These are phyloP conservation scores for Zygoascus tannicola DNA, from an alignment of 805 yeast species.

Conservation along the genomic window DNA sequence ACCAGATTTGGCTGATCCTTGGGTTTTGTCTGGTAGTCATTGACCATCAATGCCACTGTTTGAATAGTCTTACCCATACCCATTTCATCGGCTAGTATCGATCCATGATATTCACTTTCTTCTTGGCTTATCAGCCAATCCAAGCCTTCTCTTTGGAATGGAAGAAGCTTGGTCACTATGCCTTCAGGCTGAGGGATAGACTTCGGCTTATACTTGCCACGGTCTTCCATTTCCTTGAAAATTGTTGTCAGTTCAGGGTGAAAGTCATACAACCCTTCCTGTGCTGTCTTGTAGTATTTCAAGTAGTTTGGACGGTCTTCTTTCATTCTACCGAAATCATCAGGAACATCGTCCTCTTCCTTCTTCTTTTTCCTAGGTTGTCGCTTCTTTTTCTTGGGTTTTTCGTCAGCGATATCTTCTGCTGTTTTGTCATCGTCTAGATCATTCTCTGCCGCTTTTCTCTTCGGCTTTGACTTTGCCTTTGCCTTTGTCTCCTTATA, in stretches of 20 bases:
- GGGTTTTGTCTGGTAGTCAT: slow-evolving; percentile 32
- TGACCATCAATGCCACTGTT: slow-evolving; percentile 78
- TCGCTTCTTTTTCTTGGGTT: slow-evolving; percentile 2
- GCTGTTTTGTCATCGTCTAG: slow-evolving; percentile 1
- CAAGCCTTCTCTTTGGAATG: slow-evolving; percentile 90
- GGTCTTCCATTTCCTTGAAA: slow-evolving; percentile 51
- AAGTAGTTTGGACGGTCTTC: slow-evolving; percentile 7
- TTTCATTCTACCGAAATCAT: slow-evolving; percentile 1
- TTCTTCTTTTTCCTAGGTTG: background rate
- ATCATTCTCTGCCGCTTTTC: background rate
- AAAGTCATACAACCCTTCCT: slow-evolving; percentile 53
- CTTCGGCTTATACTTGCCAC: slow-evolving; percentile 34
- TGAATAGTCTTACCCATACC: slow-evolving; percentile 99
- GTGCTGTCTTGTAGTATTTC: slow-evolving; percentile 42
- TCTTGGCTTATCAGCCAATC: slow-evolving; percentile 85
- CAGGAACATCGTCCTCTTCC: background rate
- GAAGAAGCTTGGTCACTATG: slow-evolving; percentile 63
- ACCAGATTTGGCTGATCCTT: slow-evolving; percentile 58
- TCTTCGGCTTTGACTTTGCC: background rate
- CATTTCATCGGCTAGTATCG: slow-evolving; percentile 97
- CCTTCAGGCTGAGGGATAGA: slow-evolving; percentile 67
- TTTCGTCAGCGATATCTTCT: slow-evolving; percentile 4
- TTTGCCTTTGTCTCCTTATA: background rate
- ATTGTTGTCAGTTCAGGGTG: slow-evolving; percentile 75
- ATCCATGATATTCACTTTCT: slow-evolving; percentile 65